Evolutionary conservation across 345 rosid genomes (phyloP).

Genomic region (Kandelia obovata): DNA sequence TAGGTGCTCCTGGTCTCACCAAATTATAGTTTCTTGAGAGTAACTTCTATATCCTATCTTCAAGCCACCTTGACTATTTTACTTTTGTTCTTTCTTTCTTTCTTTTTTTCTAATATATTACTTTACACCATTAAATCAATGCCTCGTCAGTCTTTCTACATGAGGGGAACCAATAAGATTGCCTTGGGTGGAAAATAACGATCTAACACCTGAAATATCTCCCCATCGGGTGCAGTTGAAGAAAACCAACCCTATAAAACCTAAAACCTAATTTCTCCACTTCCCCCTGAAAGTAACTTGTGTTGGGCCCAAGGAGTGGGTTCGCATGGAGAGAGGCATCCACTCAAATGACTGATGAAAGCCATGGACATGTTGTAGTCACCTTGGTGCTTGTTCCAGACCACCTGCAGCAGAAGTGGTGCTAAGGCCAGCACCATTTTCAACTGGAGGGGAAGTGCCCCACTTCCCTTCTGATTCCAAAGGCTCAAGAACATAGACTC

Average conservation of each 20-base stretch:
- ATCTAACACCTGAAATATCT: neutral
- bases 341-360: constrained; percentile 3
- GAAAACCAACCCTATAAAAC: constrained; percentile 14
- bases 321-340: constrained; percentile 12
- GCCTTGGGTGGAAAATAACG: neutral
- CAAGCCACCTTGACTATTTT: neutral
- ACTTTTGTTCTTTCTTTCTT: too few relatives aligned
- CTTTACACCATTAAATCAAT: constrained; percentile 11
- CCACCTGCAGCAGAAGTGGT: constrained; percentile 38
- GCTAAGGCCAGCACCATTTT: constrained; percentile 70
- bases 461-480: constrained; percentile 71
- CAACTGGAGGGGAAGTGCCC: constrained; percentile 77
- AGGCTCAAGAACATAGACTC: constrained; percentile 59
- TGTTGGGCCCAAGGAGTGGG: constrained; percentile 27
- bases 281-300: constrained; percentile 33
- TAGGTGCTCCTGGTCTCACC: neutral
- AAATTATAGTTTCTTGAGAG: neutral
- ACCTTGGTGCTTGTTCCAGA: constrained; percentile 60
- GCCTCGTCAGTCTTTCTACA: constrained; percentile 5
- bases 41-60: constrained; percentile 2
- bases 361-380: constrained; percentile 22
- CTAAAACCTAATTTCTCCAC: constrained; percentile 25
- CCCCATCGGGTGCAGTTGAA: constrained; percentile 9
- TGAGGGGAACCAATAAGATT: neutral
- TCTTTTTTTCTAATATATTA: neutral